Evolutionary conservation across 768 basidiomycete genomes (phyloP).

Genomic region (Asterophora lycoperdoides): DNA sequence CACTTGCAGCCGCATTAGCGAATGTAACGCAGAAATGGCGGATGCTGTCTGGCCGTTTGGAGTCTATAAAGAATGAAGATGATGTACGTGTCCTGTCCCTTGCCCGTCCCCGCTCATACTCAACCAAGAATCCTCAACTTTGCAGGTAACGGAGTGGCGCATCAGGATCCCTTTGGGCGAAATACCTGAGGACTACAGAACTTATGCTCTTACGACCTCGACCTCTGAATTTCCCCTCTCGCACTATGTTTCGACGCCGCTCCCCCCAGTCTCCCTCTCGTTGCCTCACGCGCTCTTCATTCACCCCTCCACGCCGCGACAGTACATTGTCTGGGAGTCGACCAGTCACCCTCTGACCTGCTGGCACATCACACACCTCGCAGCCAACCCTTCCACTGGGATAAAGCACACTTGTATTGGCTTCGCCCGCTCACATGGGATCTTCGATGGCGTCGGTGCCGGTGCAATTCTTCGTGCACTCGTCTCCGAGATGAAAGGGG

Average conservation of each 20-base stretch:
- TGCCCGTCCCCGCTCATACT: not conserved
- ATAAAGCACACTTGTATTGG: constrained; percentile 36
- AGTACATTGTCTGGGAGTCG: constrained; percentile 32
- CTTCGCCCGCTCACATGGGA: constrained; percentile 37
- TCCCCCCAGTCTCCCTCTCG: constrained; percentile 29
- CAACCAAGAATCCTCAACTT: not conserved
- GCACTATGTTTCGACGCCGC: constrained; percentile 29
- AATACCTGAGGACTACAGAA: constrained; percentile 29
- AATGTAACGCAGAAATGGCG: constrained; percentile 32
- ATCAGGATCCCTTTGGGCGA: constrained; percentile 33
- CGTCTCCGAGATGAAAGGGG: constrained; percentile 34
- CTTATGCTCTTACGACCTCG: constrained; percentile 33
- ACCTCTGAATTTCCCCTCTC: constrained; percentile 32
- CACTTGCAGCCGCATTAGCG: constrained; percentile 26
- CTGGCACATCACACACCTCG: constrained; percentile 43
- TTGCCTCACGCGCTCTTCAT: constrained; percentile 35
- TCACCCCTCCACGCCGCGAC: constrained; percentile 34
- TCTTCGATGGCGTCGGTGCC: constrained; percentile 40
- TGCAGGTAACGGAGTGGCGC: constrained; percentile 30
- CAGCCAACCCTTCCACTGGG: constrained; percentile 23
- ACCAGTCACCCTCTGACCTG: constrained; percentile 34
- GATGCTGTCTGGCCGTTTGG: constrained; percentile 27
- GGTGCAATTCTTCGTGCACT: constrained; percentile 33
- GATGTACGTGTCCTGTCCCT: constrained; percentile 11
- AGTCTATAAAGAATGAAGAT: constrained; percentile 18